A percentile compares a stretch with the other conserved stretches of the same genome.
phyloP scores from a whole-genome alignment of 345 rosid genomes.

The Geranium rotundifolium region DNA sequence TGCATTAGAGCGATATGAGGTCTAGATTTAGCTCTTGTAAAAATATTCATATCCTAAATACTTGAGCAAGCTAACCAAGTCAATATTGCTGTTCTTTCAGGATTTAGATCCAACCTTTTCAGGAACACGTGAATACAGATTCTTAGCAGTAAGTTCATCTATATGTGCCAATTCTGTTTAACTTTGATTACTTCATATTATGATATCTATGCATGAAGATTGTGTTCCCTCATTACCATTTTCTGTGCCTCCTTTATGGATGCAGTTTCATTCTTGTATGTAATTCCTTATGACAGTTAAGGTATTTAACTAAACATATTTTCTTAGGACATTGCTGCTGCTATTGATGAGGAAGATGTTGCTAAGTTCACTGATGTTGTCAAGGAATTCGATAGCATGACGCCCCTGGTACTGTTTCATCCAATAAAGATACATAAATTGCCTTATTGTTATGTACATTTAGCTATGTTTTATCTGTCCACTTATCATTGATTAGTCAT shows the following conservation, averaged over 20 bases:
- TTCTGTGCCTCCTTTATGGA: neutral
- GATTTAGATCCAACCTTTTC: constrained; percentile 93
- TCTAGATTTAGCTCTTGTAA: constrained; percentile 18
- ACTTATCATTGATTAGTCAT: neutral
- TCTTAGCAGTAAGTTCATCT: constrained; percentile 40
- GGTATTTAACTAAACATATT: neutral
- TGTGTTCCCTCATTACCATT: neutral
- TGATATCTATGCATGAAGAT: neutral
- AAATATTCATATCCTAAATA: neutral
- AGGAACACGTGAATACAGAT: constrained; percentile 79
- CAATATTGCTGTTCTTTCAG: constrained; percentile 24
- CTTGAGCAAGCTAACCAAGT: no score
- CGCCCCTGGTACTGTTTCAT: constrained; percentile 56
- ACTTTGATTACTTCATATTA: no score
- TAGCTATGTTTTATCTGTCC: neutral
- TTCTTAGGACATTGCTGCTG: constrained; percentile 69
- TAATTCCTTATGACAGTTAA: neutral
- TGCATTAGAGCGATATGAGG: constrained; percentile 94
- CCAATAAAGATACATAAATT: no score
- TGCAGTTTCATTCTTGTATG: neutral
- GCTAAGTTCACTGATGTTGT: constrained; percentile 74
- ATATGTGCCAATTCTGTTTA: no score
- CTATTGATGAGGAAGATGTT: constrained; percentile 93
- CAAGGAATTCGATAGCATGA: constrained; percentile 98
- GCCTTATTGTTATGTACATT: neutral